These are phyloP conservation scores for Sporothrix luriei DNA, from an alignment of 2,329 filamentous ascomycete species.

Conservation along the genomic window DNA sequence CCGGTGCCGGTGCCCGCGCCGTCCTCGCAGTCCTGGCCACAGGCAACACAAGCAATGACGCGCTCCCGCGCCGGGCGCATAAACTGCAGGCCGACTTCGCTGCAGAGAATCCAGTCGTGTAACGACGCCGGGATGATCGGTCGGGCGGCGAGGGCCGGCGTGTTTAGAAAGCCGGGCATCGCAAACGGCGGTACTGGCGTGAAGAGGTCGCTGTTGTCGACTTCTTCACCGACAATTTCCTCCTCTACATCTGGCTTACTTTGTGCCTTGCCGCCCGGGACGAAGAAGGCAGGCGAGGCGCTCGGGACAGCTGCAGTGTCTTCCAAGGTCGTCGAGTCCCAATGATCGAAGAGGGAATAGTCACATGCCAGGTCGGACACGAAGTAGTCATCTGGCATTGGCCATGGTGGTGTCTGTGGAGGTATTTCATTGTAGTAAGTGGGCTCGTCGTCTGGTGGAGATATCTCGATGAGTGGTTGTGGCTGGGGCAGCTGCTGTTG, in stretches of 20 bases:
- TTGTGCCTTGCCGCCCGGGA: not conserved
- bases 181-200: not conserved
- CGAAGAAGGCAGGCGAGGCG: not conserved
- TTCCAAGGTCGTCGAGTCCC: not conserved
- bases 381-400: not conserved
- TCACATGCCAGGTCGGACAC: not conserved
- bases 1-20: not conserved
- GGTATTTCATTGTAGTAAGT: not conserved
- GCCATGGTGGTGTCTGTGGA: not conserved
- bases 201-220: not conserved
- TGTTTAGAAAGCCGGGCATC: not conserved
- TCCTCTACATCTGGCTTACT: no score
- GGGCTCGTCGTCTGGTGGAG: not conserved
- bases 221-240: not conserved
- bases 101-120: conserved; percentile 20
- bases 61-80: not conserved
- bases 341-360: not conserved
- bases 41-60: not conserved
- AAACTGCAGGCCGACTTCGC: conserved; percentile 23
- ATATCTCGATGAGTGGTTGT: not conserved
- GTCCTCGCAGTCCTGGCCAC: not conserved
- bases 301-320: not conserved
- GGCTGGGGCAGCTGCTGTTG: not conserved
- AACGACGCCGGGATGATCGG: not conserved
- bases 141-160: not conserved